Percentiles rank a stretch among this genome's conserved stretches.
Evolutionary conservation across 495 filamentous ascomycete species (phyloP).

Genomic region (Penicillium pancosmium): DNA sequence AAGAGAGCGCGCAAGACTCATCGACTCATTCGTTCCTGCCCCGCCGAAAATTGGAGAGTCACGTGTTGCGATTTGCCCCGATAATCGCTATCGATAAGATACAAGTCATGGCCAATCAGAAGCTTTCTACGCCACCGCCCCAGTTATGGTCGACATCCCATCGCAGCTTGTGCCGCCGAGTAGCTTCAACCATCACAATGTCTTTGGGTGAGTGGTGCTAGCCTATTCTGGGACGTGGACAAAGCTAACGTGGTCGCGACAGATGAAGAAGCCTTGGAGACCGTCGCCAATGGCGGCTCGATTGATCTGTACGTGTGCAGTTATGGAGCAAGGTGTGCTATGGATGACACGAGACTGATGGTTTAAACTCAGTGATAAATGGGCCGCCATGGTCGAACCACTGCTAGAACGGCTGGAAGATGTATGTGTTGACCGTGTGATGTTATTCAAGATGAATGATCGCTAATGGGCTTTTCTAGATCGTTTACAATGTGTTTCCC

Average conservation of each 20-base stretch:
- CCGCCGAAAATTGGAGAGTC: slow-evolving; percentile 40
- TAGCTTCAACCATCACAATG: slow-evolving; percentile 32
- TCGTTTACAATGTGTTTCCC: slow-evolving; percentile 56
- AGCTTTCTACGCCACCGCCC: slow-evolving; percentile 16
- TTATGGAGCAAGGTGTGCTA: neutral
- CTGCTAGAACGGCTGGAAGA: slow-evolving; percentile 56
- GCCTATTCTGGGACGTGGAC: neutral
- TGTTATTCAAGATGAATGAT: neutral
- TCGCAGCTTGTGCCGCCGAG: slow-evolving; percentile 15
- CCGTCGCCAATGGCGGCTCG: slow-evolving; percentile 63
- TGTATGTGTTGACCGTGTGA: slow-evolving; percentile 35
- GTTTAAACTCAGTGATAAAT: slow-evolving; percentile 49
- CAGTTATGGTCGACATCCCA: slow-evolving; percentile 17
- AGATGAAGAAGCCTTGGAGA: slow-evolving; percentile 66
- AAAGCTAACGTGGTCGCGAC: slow-evolving; percentile 12
- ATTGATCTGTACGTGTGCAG: slow-evolving; percentile 65
- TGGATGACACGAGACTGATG: slow-evolving; percentile 30
- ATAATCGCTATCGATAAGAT: slow-evolving; percentile 30
- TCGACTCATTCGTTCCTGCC: slow-evolving; percentile 21
- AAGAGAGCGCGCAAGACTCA: neutral
- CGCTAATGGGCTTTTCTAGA: slow-evolving; percentile 36
- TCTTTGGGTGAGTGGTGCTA: slow-evolving; percentile 37
- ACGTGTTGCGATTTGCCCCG: slow-evolving; percentile 19
- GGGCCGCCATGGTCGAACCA: slow-evolving; percentile 54
- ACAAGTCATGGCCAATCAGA: slow-evolving; percentile 21